Base-by-base conservation (phyloP, 495 filamentous ascomycete genomes). In the Aspergillus carlsbadensis region DNA sequence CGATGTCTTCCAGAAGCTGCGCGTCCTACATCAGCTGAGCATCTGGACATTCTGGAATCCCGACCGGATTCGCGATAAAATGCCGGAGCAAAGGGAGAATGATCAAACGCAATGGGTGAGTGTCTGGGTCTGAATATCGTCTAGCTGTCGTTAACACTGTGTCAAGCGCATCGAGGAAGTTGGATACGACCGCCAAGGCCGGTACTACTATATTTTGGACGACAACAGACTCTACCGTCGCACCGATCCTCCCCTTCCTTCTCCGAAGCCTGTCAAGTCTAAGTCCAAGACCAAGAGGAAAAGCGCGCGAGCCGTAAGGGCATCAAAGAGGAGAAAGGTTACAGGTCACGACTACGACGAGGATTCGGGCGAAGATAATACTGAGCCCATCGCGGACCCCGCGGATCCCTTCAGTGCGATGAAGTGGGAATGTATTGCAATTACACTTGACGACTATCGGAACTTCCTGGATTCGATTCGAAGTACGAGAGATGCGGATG, bases 221-320 rank as follows among this genome's bases (percentile, higher is more conserved):
- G 94, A 98, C 74, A 94, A 96, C 59, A 83, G 93, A 44, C 77
- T 98, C 24, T 98, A 98, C 70, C 88, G 91, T 50, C 83, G 84
- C 52, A 90, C 89, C 41, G 89, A 92, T 36, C 83, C 80, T 51
- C 76, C 80, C 2, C 76, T 82, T 3, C 81, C 86, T 14, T 77
- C 81, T 3, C 77, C 80, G 6, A 73, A 75, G 26, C 68, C 81
- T 33, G 64, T 79, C 3, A 92, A 91, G 66, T 79, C 80, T 3
- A 92, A 91, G 66, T 78, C 88, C 7, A 94, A 92, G 68, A 82
- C 84, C 50, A 90, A 87, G 63, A 84, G 85, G 20, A 89, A 88
- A 58, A 92, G 90, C 58, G 83, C 84, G 1, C 87, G 82, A 65
- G 81, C 81, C 14, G 65, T 80, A 72, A 78, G 91, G 63, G 81